phyloP scores from a whole-genome alignment of 2,329 filamentous ascomycete genomes.

The Curvularia hawaiiensis region DNA sequence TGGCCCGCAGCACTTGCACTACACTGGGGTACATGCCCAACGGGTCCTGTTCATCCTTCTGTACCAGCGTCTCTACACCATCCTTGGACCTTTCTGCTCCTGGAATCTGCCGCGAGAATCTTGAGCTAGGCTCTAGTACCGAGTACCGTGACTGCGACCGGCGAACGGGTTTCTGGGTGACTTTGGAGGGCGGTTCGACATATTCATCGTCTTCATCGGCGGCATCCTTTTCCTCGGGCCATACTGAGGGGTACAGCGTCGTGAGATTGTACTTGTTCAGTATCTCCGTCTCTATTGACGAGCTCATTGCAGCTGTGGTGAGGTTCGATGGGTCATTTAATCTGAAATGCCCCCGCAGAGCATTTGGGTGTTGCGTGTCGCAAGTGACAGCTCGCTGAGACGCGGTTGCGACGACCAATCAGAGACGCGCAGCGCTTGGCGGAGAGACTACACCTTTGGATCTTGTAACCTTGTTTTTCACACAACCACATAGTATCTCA shows the following conservation, averaged over 20 bases:
- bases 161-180: slow-evolving; percentile 32
- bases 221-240: slow-evolving; percentile 82
- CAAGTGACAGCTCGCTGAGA: slow-evolving; percentile 23
- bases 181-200: slow-evolving; percentile 55
- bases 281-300: slow-evolving; percentile 66
- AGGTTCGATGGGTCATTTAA: slow-evolving; percentile 3
- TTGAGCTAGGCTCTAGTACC: slow-evolving; percentile 77
- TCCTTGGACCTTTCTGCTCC: slow-evolving; percentile 71
- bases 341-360: slow-evolving; percentile 2
- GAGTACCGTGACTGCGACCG: slow-evolving; percentile 82
- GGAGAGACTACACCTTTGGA: not conserved
- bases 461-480: too few relatives aligned
- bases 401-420: slow-evolving; percentile 32
- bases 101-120: slow-evolving; percentile 69
- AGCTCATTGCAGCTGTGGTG: slow-evolving; percentile 32
- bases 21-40: slow-evolving; percentile 89
- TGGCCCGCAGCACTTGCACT: slow-evolving; percentile 74
- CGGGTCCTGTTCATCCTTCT: slow-evolving; percentile 91
- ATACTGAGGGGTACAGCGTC: slow-evolving; percentile 78
- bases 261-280: slow-evolving; percentile 90
- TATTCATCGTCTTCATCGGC: slow-evolving; percentile 58
- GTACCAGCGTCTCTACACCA: slow-evolving; percentile 77
- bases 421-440: slow-evolving; percentile 22
- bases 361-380: slow-evolving; percentile 18
- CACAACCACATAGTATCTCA: too few relatives aligned